Percentiles rank a stretch among this genome's conserved stretches.
phyloP scores from a whole-genome alignment of 805 yeast species.

The Metschnikowia koreensis region DNA sequence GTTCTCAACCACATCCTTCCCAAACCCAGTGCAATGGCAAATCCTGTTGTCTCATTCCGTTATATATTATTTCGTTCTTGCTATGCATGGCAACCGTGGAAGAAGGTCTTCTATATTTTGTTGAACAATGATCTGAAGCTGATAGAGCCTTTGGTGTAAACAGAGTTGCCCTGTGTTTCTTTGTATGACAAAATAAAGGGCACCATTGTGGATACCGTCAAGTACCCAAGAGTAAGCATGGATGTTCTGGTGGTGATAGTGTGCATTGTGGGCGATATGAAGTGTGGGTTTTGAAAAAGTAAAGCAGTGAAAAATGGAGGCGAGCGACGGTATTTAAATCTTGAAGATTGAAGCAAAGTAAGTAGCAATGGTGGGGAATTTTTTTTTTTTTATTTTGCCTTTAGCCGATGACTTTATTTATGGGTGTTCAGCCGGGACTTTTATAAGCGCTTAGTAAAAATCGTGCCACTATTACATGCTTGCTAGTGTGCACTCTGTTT shows the following conservation, averaged over 20 bases:
- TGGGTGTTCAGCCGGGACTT: constrained; percentile 1
- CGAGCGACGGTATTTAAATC: background rate
- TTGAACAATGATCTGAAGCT: constrained; percentile 37
- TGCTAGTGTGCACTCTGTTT: constrained; percentile 10
- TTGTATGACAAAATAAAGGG: constrained; percentile 43
- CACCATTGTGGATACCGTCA: constrained; percentile 37
- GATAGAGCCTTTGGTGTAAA: constrained; percentile 32
- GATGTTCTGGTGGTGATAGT: constrained; percentile 27
- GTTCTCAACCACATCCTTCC: constrained; percentile 1
- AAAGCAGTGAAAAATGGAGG: background rate
- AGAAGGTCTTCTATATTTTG: constrained; percentile 24
- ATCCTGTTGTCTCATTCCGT: background rate
- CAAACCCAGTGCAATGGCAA: background rate
- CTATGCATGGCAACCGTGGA: background rate
- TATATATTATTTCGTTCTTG: background rate
- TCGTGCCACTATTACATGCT: constrained; percentile 12
- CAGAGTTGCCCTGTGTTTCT: constrained; percentile 27
- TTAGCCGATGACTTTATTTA: background rate
- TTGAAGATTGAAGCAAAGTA: background rate
- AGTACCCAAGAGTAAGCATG: constrained; percentile 35
- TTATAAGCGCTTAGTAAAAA: constrained; percentile 7
- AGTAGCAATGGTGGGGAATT: no score
- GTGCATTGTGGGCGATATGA: background rate
- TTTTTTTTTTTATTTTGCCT: no score
- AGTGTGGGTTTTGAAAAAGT: background rate